Evolutionary conservation across 176 grass and related monocot species (phyloP).

Genomic region (Cenchrus americanus): DNA sequence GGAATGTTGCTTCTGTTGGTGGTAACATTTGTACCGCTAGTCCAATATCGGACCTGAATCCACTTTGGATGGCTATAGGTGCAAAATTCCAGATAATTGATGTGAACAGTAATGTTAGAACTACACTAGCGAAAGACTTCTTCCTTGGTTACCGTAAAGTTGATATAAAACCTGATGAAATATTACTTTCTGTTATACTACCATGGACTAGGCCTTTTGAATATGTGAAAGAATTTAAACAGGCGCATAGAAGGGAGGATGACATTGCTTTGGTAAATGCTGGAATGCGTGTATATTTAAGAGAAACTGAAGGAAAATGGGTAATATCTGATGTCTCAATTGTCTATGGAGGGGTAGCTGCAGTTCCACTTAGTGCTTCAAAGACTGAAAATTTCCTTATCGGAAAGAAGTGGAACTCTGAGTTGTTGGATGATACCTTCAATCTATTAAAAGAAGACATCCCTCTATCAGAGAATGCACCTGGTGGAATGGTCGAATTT

Average conservation of each 20-base stretch:
- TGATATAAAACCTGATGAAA: constrained; percentile 74
- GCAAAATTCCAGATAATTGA: constrained; percentile 83
- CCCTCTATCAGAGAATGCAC: constrained; percentile 73
- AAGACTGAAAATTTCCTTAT: constrained; percentile 69
- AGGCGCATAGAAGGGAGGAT: constrained; percentile 97
- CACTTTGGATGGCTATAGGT: constrained; percentile 88
- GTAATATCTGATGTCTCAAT: constrained; percentile 74
- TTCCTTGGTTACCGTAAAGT: constrained; percentile 97
- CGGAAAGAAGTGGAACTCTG: constrained; percentile 69
- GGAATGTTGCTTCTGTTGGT: constrained; percentile 94
- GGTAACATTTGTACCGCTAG: constrained; percentile 99
- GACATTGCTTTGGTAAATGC: constrained; percentile 98
- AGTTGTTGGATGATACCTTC: constrained; percentile 60
- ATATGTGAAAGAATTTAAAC: constrained; percentile 97
- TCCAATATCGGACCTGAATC: constrained; percentile 98
- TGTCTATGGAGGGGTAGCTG: constrained; percentile 86
- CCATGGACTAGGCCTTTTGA: constrained; percentile 88
- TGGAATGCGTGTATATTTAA: constrained; percentile 76
- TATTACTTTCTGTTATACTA: constrained; percentile 77
- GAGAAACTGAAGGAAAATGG: constrained; percentile 56
- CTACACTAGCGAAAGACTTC: constrained; percentile 68
- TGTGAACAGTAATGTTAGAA: constrained; percentile 66
- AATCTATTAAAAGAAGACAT: constrained; percentile 86
- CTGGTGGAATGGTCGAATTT: constrained; percentile 98
- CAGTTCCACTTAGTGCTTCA: constrained; percentile 65